Conservation (phyloP, 2,329 filamentous ascomycete genomes). For the Penicillium sp. region DNA sequence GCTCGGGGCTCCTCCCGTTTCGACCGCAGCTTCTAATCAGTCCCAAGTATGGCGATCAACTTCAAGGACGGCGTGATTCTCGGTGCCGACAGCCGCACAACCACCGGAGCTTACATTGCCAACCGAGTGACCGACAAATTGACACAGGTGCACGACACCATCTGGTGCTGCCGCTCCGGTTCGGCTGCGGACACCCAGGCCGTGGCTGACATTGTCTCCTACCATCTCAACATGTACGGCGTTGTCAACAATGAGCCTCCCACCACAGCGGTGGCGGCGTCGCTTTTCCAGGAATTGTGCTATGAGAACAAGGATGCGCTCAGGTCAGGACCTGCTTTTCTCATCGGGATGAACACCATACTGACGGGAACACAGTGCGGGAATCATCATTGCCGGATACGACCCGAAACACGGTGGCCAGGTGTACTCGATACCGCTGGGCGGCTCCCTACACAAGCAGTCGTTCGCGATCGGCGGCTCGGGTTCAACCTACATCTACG, state of each 20-base stretch:
- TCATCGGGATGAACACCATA: background rate
- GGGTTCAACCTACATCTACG: constrained; percentile 98
- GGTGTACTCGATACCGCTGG: constrained; percentile 94
- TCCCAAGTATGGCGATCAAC: constrained; percentile 86
- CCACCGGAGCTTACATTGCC: constrained; percentile 95
- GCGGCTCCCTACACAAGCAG: constrained; percentile 96
- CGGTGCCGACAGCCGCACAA: constrained; percentile 93
- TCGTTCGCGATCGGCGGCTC: constrained; percentile 92
- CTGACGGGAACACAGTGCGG: constrained; percentile 58
- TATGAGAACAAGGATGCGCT: constrained; percentile 95
- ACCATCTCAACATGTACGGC: constrained; percentile 88
- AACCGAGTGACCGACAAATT: constrained; percentile 99
- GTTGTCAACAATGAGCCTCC: constrained; percentile 85
- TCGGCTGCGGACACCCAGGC: constrained; percentile 97
- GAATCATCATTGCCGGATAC: constrained; percentile 98
- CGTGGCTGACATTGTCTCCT: constrained; percentile 95
- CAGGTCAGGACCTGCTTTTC: constrained; percentile 56
- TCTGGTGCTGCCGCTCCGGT: constrained; percentile 98
- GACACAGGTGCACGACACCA: constrained; percentile 96
- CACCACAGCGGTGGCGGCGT: constrained; percentile 89
- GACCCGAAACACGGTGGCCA: constrained; percentile 92
- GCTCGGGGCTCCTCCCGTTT: constrained; percentile 11
- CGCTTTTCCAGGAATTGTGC: constrained; percentile 96
- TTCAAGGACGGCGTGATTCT: constrained; percentile 98
- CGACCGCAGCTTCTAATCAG: constrained; percentile 28